Evolutionary conservation across 164 flowering plant species (phyloP).

Genomic region (Magnolia sinica): DNA sequence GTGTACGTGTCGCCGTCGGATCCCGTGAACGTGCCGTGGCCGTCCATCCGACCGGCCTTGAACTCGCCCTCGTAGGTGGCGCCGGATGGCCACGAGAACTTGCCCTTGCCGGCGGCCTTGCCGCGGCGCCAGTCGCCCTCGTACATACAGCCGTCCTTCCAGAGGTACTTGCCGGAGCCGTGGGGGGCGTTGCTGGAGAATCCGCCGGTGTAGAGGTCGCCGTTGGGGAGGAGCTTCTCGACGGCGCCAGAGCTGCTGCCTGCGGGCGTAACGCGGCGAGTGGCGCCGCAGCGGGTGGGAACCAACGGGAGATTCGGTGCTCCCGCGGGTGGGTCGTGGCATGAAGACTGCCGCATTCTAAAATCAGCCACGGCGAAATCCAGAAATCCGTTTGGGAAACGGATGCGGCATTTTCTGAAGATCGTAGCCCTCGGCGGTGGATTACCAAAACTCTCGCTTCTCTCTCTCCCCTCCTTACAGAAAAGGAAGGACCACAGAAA

Average conservation of each 20-base stretch:
- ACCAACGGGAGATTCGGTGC: background rate
- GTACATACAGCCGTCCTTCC: constrained; percentile 96
- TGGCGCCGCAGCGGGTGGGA: constrained; percentile 4
- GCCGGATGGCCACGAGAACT: constrained; percentile 91
- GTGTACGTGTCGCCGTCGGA: constrained; percentile 19
- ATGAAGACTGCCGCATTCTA: constrained; percentile 13
- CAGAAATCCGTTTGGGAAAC: background rate
- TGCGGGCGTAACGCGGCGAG: constrained; percentile 6
- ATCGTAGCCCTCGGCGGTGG: background rate
- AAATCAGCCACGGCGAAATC: constrained; percentile 2
- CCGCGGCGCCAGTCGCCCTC: constrained; percentile 84
- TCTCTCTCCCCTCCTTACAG: background rate
- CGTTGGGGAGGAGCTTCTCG: constrained; percentile 66
- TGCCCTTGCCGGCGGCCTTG: constrained; percentile 69
- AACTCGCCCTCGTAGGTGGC: constrained; percentile 79
- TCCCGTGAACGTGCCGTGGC: constrained; percentile 23
- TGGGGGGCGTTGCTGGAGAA: constrained; percentile 74
- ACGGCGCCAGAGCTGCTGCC: constrained; percentile 16
- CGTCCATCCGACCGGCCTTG: constrained; percentile 22
- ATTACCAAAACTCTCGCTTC: background rate
- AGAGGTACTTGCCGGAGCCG: constrained; percentile 77
- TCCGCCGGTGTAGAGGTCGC: constrained; percentile 78
- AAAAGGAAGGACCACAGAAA: background rate
- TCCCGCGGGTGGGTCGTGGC: constrained; percentile 2
- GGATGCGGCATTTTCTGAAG: background rate